phyloP scores from a whole-genome alignment of 768 basidiomycete genomes.

The Pluteus cervinus region DNA sequence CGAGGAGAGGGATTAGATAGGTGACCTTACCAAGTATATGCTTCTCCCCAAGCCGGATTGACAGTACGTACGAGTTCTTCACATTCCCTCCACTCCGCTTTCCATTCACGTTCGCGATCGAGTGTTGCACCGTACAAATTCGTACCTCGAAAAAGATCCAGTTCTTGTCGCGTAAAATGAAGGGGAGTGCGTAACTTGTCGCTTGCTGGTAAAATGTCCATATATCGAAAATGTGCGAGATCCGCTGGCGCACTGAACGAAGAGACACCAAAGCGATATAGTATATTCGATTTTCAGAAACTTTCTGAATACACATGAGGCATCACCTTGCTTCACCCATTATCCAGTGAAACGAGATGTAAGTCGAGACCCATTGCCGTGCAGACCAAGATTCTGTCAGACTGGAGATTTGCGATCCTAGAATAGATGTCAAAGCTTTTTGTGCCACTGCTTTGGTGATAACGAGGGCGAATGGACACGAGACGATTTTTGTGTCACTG shows the following conservation, averaged over 20 bases:
- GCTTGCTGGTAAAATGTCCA: conserved; percentile 56
- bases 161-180: conserved; percentile 61
- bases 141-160: conserved; percentile 64
- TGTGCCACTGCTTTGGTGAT: conserved; percentile 50
- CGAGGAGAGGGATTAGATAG: conserved; percentile 2
- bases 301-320: conserved; percentile 2
- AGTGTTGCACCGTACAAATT: conserved; percentile 75
- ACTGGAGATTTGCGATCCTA: conserved; percentile 19
- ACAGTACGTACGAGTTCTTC: conserved; percentile 27
- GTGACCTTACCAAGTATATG: conserved; percentile 60
- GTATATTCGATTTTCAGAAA: conserved; percentile 1
- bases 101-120: conserved; percentile 61
- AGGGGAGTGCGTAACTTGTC: conserved; percentile 63
- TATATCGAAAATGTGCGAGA: conserved; percentile 52
- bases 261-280: conserved; percentile 6
- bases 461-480: conserved; percentile 61
- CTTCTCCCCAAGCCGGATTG: conserved; percentile 35
- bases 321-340: conserved; percentile 31
- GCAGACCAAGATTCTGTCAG: conserved; percentile 42
- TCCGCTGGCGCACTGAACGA: conserved; percentile 12
- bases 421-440: conserved; percentile 33
- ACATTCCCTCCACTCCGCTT: conserved; percentile 56
- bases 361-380: conserved; percentile 63
- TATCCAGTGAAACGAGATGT: conserved; percentile 63
- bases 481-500: conserved; percentile 49